Evolutionary conservation across 2,329 filamentous ascomycete species (phyloP).

Genomic region (Penicillium sp.): DNA sequence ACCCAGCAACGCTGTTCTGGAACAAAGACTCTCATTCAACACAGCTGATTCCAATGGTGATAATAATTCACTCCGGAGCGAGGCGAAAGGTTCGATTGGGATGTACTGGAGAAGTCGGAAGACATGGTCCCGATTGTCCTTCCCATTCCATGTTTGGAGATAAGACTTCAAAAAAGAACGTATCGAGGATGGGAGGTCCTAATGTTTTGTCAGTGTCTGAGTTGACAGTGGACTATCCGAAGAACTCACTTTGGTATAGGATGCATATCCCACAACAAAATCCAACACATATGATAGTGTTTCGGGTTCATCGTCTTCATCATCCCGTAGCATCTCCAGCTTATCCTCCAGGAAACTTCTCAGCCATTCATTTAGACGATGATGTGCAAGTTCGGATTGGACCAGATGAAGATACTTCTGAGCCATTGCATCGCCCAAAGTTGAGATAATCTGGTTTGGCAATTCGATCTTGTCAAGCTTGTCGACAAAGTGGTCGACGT

Average conservation of each 20-base stretch:
- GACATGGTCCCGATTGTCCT: slow-evolving; percentile 49
- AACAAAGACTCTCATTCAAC: slow-evolving; percentile 39
- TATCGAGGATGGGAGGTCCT: slow-evolving; percentile 37
- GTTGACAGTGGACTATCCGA: not conserved
- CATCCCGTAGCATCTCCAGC: slow-evolving; percentile 39
- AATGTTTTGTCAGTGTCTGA: slow-evolving; percentile 4
- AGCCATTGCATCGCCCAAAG: slow-evolving; percentile 70
- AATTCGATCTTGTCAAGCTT: slow-evolving; percentile 75
- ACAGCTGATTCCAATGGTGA: slow-evolving; percentile 42
- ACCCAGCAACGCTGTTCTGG: slow-evolving; percentile 59
- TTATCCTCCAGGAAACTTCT: slow-evolving; percentile 40
- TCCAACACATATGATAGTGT: slow-evolving; percentile 37
- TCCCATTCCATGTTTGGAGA: slow-evolving; percentile 62
- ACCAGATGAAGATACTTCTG: slow-evolving; percentile 72
- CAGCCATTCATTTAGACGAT: slow-evolving; percentile 40
- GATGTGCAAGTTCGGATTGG: slow-evolving; percentile 52
- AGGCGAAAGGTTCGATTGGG: slow-evolving; percentile 31
- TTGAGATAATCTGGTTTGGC: slow-evolving; percentile 76
- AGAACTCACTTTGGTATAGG: slow-evolving; percentile 38
- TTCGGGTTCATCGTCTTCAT: slow-evolving; percentile 45
- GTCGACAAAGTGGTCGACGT: slow-evolving; percentile 65
- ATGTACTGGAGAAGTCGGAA: slow-evolving; percentile 35
- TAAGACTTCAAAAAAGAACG: slow-evolving; percentile 48
- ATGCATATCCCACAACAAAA: slow-evolving; percentile 35
- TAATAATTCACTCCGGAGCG: slow-evolving; percentile 40